Base-by-base conservation (phyloP, 1,139 yeast species). In the Lodderomyces beijingensis region DNA sequence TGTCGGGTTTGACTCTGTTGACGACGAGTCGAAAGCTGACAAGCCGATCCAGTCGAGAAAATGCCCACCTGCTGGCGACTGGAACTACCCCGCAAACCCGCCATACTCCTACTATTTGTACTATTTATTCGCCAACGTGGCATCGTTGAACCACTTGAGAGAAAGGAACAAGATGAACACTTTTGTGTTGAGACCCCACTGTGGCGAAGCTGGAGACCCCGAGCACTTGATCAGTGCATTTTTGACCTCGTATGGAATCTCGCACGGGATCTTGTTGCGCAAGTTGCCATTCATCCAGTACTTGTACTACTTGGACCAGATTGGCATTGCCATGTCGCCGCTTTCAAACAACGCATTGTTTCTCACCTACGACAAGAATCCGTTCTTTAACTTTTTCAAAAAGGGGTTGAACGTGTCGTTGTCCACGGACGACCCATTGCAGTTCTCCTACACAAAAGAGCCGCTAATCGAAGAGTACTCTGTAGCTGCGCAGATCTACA, bases 191-290 rank as follows among this genome's bases (percentile, higher is more conserved):
- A 76, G 98, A 50, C 99, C 99, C 2, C 99, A 93, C 56, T 86
- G 96, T 49, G 99, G 99, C 43, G 99, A 93, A 59, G 99, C 98
- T 4, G 99, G 99, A 35, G 97, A 93, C 50, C 96, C 98, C 1
- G 97, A 89, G 50, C 98, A 93, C 62, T 70, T 93, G 53, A 87
- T 89, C 28, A 74, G 91, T 36, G 93, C 98, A 1, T 93, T 84
- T 51, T 62, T 93, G 50, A 78, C 94, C 0, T 79, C 96, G 1
- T 94, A 91, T 51, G 86, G 94, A 34, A 93, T 91, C 41, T 86
- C 95, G 28, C 99, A 93, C 53, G 99, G 99, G 38, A 93, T 93
- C 40, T 60, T 89, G 39, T 68, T 93, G 48, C 77, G 98, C 58
- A 93, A 93, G 58, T 75, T 91, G 31, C 98, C 98, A 25, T 88